Evolutionary conservation across 345 rosid species (phyloP).

Genomic region (Luvunga scandens): DNA sequence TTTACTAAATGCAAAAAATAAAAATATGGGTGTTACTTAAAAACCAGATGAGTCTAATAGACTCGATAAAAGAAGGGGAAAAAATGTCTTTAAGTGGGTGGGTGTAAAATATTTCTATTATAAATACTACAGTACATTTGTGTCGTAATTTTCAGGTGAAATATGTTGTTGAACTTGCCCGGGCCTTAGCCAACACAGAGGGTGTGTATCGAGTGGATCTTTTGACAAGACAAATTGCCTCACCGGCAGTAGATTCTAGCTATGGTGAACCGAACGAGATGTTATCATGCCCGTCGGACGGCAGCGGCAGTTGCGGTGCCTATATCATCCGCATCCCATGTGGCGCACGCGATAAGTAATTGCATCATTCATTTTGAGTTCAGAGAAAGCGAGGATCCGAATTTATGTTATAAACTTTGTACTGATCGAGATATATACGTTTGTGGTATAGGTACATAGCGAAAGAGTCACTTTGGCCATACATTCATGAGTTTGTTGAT

Average conservation of each 20-base stretch:
- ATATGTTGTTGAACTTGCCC: slow-evolving; percentile 69
- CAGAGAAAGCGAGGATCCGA: not conserved
- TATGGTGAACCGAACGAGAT: slow-evolving; percentile 79
- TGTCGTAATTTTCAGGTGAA: slow-evolving; percentile 43
- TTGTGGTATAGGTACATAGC: slow-evolving; percentile 46
- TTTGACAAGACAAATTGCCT: slow-evolving; percentile 60
- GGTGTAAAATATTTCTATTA: too few species aligned
- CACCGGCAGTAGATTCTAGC: slow-evolving; percentile 63
- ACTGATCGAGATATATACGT: not conserved
- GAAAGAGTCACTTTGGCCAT: slow-evolving; percentile 73
- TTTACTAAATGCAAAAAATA: too few species aligned
- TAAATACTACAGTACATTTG: too few species aligned
- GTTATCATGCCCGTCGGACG: slow-evolving; percentile 69
- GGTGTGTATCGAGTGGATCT: slow-evolving; percentile 68
- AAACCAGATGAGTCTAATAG: too few species aligned
- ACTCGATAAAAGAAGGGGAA: too few species aligned
- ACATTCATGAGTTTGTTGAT: slow-evolving; percentile 59
- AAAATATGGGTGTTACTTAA: too few species aligned
- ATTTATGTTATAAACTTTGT: not conserved
- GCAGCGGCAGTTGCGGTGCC: slow-evolving; percentile 60
- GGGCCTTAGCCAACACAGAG: slow-evolving; percentile 55
- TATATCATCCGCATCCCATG: slow-evolving; percentile 69
- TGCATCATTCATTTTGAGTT: not conserved
- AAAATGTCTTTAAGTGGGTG: too few species aligned
- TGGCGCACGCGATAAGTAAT: slow-evolving; percentile 52